Percentiles rank a stretch among this genome's conserved stretches.
phyloP scores from a whole-genome alignment of 2,329 filamentous ascomycete species.

The Pseudogymnoascus sp. region DNA sequence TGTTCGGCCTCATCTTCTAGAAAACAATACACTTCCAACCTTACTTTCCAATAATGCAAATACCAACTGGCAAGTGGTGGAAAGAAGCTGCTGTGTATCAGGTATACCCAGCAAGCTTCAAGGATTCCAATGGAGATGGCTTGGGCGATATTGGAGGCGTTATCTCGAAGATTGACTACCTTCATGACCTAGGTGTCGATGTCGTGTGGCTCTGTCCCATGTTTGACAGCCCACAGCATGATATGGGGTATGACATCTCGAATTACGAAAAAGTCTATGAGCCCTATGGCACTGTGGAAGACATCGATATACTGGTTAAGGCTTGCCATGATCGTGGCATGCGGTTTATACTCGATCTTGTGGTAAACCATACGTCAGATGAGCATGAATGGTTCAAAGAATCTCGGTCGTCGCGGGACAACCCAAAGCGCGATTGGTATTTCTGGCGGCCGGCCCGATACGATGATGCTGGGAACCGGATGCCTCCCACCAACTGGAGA shows the following conservation, averaged over 20 bases:
- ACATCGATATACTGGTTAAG: slow-evolving; percentile 56
- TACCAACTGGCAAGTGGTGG: slow-evolving; percentile 39
- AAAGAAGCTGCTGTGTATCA: slow-evolving; percentile 52
- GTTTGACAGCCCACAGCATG: slow-evolving; percentile 55
- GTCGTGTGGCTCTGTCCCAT: slow-evolving; percentile 62
- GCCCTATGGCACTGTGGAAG: slow-evolving; percentile 58
- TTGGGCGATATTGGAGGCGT: slow-evolving; percentile 56
- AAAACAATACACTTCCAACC: neutral
- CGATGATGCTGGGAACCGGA: slow-evolving; percentile 49
- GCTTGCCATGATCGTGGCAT: slow-evolving; percentile 57
- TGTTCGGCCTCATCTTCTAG: neutral
- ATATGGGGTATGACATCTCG: slow-evolving; percentile 65
- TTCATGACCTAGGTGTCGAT: slow-evolving; percentile 53
- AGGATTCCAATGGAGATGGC: slow-evolving; percentile 51
- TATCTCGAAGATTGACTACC: slow-evolving; percentile 53
- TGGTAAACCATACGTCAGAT: slow-evolving; percentile 70
- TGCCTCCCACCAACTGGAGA: slow-evolving; percentile 69
- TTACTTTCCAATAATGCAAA: neutral
- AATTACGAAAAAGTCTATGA: slow-evolving; percentile 60
- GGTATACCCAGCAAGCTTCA: slow-evolving; percentile 51
- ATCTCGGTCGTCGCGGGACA: slow-evolving; percentile 42
- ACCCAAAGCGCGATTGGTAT: slow-evolving; percentile 54
- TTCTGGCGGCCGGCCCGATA: slow-evolving; percentile 55
- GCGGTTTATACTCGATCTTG: slow-evolving; percentile 66
- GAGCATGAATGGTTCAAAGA: slow-evolving; percentile 60